Evolutionary conservation across 2,329 filamentous ascomycete species (phyloP).

Genomic region (Calonectria pteridis): DNA sequence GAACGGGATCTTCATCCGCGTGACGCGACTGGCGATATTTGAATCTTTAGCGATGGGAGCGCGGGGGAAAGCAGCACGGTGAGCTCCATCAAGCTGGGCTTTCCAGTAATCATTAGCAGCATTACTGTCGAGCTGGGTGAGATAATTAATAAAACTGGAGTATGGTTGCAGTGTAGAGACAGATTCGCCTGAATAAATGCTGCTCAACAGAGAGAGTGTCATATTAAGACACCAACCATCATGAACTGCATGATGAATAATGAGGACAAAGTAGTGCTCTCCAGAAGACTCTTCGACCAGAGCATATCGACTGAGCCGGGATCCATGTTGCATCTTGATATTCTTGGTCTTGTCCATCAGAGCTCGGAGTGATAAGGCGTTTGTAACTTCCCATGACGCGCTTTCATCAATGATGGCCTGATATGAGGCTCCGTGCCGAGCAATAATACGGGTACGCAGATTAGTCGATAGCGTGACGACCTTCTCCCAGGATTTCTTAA

Average conservation of each 20-base stretch:
- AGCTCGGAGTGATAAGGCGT: neutral
- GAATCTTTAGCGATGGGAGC: neutral
- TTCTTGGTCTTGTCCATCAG: neutral
- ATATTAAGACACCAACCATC: conserved; percentile 39
- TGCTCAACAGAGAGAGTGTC: neutral
- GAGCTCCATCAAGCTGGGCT: neutral
- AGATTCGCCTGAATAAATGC: neutral
- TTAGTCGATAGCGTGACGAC: neutral
- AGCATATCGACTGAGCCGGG: neutral
- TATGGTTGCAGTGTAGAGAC: neutral
- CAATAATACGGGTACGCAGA: neutral
- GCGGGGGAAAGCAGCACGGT: neutral
- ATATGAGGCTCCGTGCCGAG: neutral
- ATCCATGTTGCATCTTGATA: conserved; percentile 5
- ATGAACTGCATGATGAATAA: conserved; percentile 1
- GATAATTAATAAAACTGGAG: conserved; percentile 2
- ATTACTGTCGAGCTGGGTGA: neutral
- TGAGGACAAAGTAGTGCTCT: neutral
- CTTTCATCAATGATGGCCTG: neutral
- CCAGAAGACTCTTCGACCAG: neutral
- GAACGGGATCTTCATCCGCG: neutral
- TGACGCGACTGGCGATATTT: neutral
- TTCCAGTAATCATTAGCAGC: neutral
- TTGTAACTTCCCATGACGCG: neutral
- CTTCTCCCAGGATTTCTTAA: neutral